Evolutionary conservation across 1,284 basidiomycete species (phyloP).

Genomic region (Pterulicium gracile): DNA sequence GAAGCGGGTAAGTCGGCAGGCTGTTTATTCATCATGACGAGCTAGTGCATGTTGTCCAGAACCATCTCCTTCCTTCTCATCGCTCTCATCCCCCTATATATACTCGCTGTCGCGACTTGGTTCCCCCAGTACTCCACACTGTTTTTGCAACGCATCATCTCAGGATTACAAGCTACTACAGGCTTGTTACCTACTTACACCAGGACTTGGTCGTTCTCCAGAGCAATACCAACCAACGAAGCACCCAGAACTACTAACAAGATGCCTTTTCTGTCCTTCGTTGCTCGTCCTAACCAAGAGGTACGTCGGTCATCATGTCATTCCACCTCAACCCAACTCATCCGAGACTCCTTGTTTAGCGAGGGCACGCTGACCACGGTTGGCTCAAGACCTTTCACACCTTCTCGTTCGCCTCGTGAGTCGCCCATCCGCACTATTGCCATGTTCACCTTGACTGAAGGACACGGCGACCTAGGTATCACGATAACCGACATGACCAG

Average conservation of each 20-base stretch:
- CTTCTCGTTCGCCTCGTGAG: conserved; percentile 82
- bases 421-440: too few species aligned
- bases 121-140: background rate
- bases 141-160: conserved; percentile 19
- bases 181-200: conserved; percentile 19
- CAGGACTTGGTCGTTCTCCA: conserved; percentile 18
- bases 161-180: conserved; percentile 17
- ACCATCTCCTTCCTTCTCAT: conserved; percentile 23
- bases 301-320: background rate
- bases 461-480: conserved; percentile 81
- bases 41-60: conserved; percentile 14
- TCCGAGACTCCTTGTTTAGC: background rate
- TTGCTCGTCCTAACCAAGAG: conserved; percentile 37
- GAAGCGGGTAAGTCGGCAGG: background rate
- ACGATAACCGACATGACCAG: conserved; percentile 41
- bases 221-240: conserved; percentile 11
- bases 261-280: conserved; percentile 7
- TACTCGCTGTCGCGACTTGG: conserved; percentile 20
- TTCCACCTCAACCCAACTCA: background rate
- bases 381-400: conserved; percentile 92
- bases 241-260: conserved; percentile 5
- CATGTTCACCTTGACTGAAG: conserved; percentile 67
- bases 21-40: background rate
- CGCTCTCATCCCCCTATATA: conserved; percentile 26
- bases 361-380: conserved; percentile 34